These are phyloP conservation scores for Fusarium sacchari DNA, from an alignment of 2,329 filamentous ascomycete species.

Conservation along the genomic window DNA sequence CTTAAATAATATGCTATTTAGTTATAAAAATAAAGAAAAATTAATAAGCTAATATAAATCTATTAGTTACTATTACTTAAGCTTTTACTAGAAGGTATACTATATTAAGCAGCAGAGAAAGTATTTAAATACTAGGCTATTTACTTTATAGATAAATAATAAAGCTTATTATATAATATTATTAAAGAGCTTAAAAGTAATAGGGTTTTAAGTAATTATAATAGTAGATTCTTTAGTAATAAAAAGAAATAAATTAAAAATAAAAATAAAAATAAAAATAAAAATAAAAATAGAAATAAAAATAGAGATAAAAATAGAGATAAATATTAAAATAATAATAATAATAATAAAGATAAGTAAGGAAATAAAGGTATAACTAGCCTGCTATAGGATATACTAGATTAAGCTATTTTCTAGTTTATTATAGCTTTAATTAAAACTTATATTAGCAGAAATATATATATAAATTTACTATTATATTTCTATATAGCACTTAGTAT, in stretches of 20 bases:
- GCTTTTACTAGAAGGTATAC: no score
- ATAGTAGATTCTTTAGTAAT: background rate
- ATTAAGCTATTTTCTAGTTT: background rate
- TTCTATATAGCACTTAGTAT: background rate
- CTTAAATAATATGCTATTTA: no score
- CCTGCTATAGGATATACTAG: background rate
- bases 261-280: no score
- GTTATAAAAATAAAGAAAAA: no score
- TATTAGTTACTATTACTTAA: no score
- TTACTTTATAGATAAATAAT: background rate
- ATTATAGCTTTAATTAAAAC: background rate
- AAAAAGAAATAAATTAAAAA: no score
- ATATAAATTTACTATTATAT: background rate
- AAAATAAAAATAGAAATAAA: no score
- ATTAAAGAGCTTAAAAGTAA: background rate
- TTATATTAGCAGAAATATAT: background rate
- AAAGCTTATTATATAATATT: background rate
- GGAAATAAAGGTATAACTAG: background rate
- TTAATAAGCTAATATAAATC: no score
- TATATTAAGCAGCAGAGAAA: no score
- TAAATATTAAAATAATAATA: background rate
- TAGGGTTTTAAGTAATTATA: background rate
- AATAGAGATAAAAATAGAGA: no score
- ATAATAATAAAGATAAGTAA: background rate
- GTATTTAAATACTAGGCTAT: background rate